A percentile compares a stretch with the other conserved stretches of the same genome.
These are phyloP conservation scores for Vigna reflexopilosa DNA, from an alignment of 306 rosid species.

Conservation along the genomic window DNA sequence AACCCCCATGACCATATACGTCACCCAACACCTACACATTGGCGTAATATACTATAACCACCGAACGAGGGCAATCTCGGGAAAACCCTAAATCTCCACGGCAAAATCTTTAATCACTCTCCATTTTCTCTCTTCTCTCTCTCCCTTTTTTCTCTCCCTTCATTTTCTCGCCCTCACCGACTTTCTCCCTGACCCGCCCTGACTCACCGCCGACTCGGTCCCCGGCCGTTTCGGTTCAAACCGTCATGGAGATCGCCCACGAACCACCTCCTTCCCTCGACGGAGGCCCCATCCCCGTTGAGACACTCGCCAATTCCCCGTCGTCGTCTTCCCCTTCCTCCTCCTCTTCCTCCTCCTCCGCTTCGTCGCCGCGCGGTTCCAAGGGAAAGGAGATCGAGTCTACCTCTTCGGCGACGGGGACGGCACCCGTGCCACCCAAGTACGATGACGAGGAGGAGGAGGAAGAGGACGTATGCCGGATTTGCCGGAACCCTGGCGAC, in stretches of 20 bases:
- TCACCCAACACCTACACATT: conserved; percentile 12
- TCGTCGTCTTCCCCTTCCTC: conserved; percentile 41
- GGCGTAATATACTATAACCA: conserved; percentile 44
- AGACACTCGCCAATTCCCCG: conserved; percentile 46
- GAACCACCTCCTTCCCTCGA: conserved; percentile 59
- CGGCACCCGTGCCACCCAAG: conserved; percentile 49
- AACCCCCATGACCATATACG: conserved; percentile 47
- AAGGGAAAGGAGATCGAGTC: conserved; percentile 57
- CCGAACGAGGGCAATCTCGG: conserved; percentile 52
- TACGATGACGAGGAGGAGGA: conserved; percentile 91
- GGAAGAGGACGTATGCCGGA: conserved; percentile 95
- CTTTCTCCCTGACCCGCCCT: conserved; percentile 47
- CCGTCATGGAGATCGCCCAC: conserved; percentile 83
- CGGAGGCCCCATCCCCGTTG: conserved; percentile 46
- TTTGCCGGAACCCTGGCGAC: conserved; percentile 96
- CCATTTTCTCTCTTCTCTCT: neutral
- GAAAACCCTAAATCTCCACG: neutral
- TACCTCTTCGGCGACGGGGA: conserved; percentile 42
- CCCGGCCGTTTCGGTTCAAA: conserved; percentile 45
- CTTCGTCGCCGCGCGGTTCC: conserved; percentile 51
- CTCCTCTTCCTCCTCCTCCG: conserved; percentile 45
- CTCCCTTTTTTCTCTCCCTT: neutral
- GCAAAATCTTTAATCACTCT: conserved; percentile 27
- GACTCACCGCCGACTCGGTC: conserved; percentile 51
- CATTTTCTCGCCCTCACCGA: conserved; percentile 23